Percentiles rank a stretch among this genome's conserved stretches.
phyloP scores from a whole-genome alignment of 805 yeast genomes.

The Candida ficus region DNA sequence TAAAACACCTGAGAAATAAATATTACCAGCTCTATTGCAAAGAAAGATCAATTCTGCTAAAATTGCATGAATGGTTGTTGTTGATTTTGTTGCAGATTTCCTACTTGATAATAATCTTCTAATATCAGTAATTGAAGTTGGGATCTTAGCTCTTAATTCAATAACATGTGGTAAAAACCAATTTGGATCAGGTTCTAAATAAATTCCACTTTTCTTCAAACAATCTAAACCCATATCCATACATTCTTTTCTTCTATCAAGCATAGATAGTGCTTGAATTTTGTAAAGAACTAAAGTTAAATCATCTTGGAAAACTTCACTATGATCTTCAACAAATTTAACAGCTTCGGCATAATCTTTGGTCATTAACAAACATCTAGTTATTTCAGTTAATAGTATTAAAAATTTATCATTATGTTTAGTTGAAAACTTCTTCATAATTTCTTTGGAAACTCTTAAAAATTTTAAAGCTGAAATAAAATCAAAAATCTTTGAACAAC shows the following conservation, averaged over 20 bases:
- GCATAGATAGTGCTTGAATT: constrained; percentile 27
- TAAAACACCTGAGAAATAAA: constrained; percentile 28
- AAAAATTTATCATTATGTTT: constrained; percentile 5
- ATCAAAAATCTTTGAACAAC: constrained; percentile 40
- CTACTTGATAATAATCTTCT: constrained; percentile 26
- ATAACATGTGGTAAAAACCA: constrained; percentile 22
- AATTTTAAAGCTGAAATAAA: constrained; percentile 35
- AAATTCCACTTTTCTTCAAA: constrained; percentile 32
- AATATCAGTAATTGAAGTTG: constrained; percentile 17
- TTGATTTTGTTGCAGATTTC: constrained; percentile 25
- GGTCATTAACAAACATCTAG: constrained; percentile 21
- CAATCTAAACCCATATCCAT: constrained; percentile 28
- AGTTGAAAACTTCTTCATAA: constrained; percentile 9
- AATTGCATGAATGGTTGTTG: constrained; percentile 34
- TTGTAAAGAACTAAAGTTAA: constrained; percentile 33
- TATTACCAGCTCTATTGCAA: constrained; percentile 25
- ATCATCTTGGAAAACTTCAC: constrained; percentile 25
- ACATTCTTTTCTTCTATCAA: constrained; percentile 8
- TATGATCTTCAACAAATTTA: constrained; percentile 29
- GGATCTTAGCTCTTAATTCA: constrained; percentile 28
- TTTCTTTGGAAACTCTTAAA: constrained; percentile 31
- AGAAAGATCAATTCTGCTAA: constrained; percentile 35
- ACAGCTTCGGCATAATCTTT: constrained; percentile 33
- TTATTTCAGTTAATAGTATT: constrained; percentile 13
- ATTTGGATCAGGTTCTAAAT: constrained; percentile 25